Conservation (phyloP, 768 basidiomycete species). For the Lactifluus subvellereus region DNA sequence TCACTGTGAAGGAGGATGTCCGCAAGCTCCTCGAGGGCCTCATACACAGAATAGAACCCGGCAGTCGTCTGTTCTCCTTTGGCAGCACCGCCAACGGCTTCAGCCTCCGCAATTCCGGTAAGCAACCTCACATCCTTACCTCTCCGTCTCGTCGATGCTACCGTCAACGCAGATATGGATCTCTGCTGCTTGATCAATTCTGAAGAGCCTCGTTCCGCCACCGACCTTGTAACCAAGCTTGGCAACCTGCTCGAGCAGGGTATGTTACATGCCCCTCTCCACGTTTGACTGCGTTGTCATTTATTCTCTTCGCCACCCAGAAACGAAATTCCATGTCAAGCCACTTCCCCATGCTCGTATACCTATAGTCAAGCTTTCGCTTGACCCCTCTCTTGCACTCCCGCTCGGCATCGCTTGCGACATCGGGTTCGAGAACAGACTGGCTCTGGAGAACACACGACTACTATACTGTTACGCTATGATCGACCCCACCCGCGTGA, state of each 20-base stretch:
- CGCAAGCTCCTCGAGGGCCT: conserved; percentile 91
- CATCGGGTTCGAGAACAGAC: conserved; percentile 96
- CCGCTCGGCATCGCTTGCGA: conserved; percentile 93
- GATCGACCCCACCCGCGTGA: conserved; percentile 89
- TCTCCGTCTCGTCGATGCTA: neutral
- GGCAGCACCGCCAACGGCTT: conserved; percentile 97
- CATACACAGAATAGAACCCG: conserved; percentile 91
- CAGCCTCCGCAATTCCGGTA: conserved; percentile 92
- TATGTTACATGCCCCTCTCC: conserved; percentile 34
- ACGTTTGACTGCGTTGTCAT: neutral
- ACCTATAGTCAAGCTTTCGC: conserved; percentile 95
- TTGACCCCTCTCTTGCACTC: conserved; percentile 77
- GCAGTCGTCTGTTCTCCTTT: conserved; percentile 86
- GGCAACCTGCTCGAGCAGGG: conserved; percentile 91
- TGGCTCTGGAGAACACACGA: conserved; percentile 95
- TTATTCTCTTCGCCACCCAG: conserved; percentile 36
- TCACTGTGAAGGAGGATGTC: conserved; percentile 94
- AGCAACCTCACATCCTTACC: conserved; percentile 4
- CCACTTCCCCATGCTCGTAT: conserved; percentile 94
- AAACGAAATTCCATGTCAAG: conserved; percentile 96
- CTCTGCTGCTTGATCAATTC: conserved; percentile 94
- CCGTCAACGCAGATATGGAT: conserved; percentile 77
- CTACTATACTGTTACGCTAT: conserved; percentile 96
- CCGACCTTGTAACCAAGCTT: conserved; percentile 90
- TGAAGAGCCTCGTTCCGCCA: conserved; percentile 67